Percentiles rank a stretch among this genome's conserved stretches.
These are phyloP conservation scores for Talaromyces albobiverticillius DNA, from an alignment of 2,329 filamentous ascomycete species.

Conservation along the genomic window DNA sequence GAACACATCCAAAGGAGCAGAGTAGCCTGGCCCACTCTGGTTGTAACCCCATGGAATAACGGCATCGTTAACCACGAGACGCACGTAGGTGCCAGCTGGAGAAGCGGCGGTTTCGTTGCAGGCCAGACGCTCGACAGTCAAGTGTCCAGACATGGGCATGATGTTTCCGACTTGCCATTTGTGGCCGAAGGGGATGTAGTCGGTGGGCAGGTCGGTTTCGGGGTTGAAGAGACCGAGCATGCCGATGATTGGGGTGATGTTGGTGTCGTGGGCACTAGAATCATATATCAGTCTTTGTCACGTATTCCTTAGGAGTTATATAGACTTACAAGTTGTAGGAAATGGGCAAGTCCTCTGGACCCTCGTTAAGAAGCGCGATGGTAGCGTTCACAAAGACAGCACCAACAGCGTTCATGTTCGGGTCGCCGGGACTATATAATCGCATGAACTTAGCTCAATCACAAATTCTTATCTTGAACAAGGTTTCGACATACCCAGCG, in stretches of 20 bases:
- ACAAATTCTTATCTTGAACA: too few species aligned
- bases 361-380: constrained; percentile 20
- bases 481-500: constrained; percentile 16
- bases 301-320: too few species aligned
- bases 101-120: constrained; percentile 19
- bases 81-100: constrained; percentile 18
- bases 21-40: constrained; percentile 20
- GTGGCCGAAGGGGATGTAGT: constrained; percentile 19
- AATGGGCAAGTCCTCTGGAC: constrained; percentile 17
- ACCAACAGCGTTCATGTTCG: constrained; percentile 20
- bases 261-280: constrained; percentile 18
- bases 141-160: constrained; percentile 20
- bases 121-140: constrained; percentile 23
- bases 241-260: constrained; percentile 21
- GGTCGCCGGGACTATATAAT: constrained; percentile 18
- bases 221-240: constrained; percentile 20
- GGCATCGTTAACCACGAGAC: constrained; percentile 23
- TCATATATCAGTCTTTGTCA: background rate
- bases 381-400: constrained; percentile 22
- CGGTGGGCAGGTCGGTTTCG: constrained; percentile 17
- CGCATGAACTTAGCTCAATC: background rate
- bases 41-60: constrained; percentile 19
- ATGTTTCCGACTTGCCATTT: constrained; percentile 20
- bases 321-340: constrained; percentile 17
- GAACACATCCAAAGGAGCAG: constrained; percentile 16